Evolutionary conservation across 148 eudicot genomes (phyloP), one percentile per base, ranked within the genome.

Genomic region (Vaccinium myrtillus): DNA sequence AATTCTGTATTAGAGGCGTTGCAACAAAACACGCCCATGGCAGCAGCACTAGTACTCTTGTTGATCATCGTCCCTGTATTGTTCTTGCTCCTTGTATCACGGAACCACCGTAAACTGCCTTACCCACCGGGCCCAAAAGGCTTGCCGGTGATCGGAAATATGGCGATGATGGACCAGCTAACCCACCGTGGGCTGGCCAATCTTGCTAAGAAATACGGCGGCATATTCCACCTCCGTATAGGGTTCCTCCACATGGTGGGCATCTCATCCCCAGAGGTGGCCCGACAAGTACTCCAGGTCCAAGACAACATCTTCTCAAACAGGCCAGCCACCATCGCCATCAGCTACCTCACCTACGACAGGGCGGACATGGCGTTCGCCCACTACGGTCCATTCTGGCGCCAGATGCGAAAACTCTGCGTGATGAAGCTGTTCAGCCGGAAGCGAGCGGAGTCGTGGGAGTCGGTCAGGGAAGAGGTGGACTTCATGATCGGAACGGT

Each of bases 311-410:
- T 90, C 46, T 94, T 92, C 88, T 92, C 97, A 0, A 92, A 94
- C 88, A 87, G 97, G 11, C 94, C 97, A 2, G 94, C 94, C 7
- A 91, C 95, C 3, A 84, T 94, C 75, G 94, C 94, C 27, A 94
- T 92, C 43, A 81, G 88, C 54, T 94, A 94, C 89, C 86, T 94
- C 8, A 94, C 93, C 8, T 94, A 94, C 83, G 87, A 94, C 77
- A 83, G 93, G 8, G 95, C 94, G 50, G 97, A 94, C 88, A 92
- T 94, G 97, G 97, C 93, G 3, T 94, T 94, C 80, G 94, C 97
- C 19, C 91, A 94, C 82, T 94, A 92, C 84, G 97, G 97, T 77
- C 97, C 95, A 5, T 94, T 94, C 76, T 94, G 97, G 97, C 97
- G 97, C 13, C 97, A 94, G 85, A 92, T 94, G 97, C 91, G 97